Conservation (phyloP, 2,329 filamentous ascomycete genomes). For the Corynespora cassiicola region DNA sequence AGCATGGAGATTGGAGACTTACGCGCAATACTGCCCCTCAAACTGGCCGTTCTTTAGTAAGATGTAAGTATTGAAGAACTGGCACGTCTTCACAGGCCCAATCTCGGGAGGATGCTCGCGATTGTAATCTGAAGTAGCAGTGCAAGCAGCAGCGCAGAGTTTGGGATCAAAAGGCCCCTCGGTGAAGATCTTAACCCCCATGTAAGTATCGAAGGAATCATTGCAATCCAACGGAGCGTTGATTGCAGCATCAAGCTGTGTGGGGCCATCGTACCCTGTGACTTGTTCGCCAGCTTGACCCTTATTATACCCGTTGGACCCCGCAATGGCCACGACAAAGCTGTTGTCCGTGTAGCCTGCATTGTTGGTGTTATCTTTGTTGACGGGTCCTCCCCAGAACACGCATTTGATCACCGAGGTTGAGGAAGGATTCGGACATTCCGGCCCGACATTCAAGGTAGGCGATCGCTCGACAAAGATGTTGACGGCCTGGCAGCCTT, state of each 20-base stretch:
- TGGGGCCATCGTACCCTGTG: too few species aligned
- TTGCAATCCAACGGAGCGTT: constrained; percentile 29
- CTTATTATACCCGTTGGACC: constrained; percentile 28
- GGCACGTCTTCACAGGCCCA: constrained; percentile 43
- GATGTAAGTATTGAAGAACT: constrained; percentile 49
- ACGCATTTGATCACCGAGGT: constrained; percentile 31
- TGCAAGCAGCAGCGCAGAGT: constrained; percentile 43
- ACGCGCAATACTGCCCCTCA: constrained; percentile 48
- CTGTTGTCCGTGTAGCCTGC: constrained; percentile 12
- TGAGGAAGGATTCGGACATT: constrained; percentile 21
- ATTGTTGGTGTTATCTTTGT: constrained; percentile 15
- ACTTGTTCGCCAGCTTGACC: too few species aligned
- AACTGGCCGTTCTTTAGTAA: constrained; percentile 40
- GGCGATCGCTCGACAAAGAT: constrained; percentile 32
- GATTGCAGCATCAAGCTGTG: constrained; percentile 28
- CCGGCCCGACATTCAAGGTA: constrained; percentile 9
- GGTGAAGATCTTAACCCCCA: constrained; percentile 36
- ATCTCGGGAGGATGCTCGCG: constrained; percentile 27
- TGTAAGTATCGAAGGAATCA: constrained; percentile 30
- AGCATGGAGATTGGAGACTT: too few species aligned
- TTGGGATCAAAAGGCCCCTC: constrained; percentile 32
- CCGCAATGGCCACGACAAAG: constrained; percentile 22
- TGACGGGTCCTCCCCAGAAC: constrained; percentile 22
- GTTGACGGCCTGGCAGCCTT: constrained; percentile 26
- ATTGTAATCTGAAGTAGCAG: constrained; percentile 44